phyloP scores from a whole-genome alignment of 441 rosid genomes.

The Aleurites moluccanus region DNA sequence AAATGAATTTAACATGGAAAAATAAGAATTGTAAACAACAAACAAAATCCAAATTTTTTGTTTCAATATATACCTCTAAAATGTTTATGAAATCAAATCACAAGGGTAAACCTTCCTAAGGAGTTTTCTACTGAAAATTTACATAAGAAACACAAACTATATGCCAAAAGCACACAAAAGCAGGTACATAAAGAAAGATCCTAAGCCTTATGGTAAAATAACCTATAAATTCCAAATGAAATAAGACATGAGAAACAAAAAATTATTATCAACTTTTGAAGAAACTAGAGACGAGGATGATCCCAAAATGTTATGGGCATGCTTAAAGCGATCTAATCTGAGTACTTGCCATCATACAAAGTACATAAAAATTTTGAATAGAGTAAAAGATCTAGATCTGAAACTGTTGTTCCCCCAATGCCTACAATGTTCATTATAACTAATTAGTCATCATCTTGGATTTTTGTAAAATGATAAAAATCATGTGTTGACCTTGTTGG shows the following conservation, averaged over 20 bases:
- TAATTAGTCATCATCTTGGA: background rate
- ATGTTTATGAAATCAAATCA: background rate
- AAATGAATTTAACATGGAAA: slow-evolving; percentile 8
- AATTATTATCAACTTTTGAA: background rate
- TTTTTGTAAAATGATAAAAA: background rate
- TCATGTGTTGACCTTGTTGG: background rate
- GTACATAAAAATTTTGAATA: slow-evolving; percentile 1
- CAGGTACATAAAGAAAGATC: too few relatives aligned
- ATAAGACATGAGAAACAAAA: background rate
- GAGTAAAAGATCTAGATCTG: background rate
- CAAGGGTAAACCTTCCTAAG: background rate
- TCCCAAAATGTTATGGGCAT: background rate
- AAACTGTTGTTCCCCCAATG: background rate
- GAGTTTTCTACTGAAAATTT: background rate
- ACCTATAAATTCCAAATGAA: background rate
- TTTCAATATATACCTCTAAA: background rate
- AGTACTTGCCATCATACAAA: background rate
- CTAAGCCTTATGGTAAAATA: background rate
- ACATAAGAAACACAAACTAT: background rate
- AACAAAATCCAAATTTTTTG: background rate
- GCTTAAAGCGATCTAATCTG: background rate
- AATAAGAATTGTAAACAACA: background rate
- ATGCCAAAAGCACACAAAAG: background rate
- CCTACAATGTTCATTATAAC: background rate
- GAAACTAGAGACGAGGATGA: background rate